Evolutionary conservation across 345 rosid species (phyloP).

Genomic region (Combretum micranthum): DNA sequence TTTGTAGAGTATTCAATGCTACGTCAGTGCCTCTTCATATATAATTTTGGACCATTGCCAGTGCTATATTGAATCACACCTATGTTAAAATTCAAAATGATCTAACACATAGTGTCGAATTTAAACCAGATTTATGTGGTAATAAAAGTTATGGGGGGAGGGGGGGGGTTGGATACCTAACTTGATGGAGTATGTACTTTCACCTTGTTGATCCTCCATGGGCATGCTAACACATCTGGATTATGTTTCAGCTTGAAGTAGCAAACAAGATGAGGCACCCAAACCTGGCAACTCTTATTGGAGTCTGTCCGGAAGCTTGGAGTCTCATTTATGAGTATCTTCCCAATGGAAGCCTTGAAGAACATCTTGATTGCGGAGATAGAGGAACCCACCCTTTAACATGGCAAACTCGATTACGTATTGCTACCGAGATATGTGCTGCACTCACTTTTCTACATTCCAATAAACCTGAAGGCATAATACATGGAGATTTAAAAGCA

Average conservation of each 20-base stretch:
- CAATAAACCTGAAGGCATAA: constrained; percentile 48
- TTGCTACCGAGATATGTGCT: constrained; percentile 64
- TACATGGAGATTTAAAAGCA: constrained; percentile 82
- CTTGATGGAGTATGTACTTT: too few relatives aligned
- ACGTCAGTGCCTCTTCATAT: too few relatives aligned
- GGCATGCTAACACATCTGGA: too few relatives aligned
- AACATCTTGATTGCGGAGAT: constrained; percentile 59
- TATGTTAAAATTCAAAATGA: too few relatives aligned
- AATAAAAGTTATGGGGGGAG: too few relatives aligned
- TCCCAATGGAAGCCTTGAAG: constrained; percentile 85
- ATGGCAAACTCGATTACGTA: constrained; percentile 76
- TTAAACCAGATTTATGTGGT: too few relatives aligned
- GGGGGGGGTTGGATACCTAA: too few relatives aligned
- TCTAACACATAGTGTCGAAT: too few relatives aligned
- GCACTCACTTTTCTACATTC: constrained; percentile 77
- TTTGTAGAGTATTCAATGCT: too few relatives aligned
- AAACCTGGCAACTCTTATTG: constrained; percentile 68
- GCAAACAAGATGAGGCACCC: constrained; percentile 82
- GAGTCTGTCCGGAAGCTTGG: constrained; percentile 78
- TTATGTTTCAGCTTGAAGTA: constrained; percentile 44
- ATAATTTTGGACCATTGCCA: too few relatives aligned
- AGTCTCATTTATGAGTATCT: constrained; percentile 73
- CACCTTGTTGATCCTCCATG: too few relatives aligned
- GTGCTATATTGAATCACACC: too few relatives aligned
- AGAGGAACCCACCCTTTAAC: constrained; percentile 66